phyloP scores from a whole-genome alignment of 495 filamentous ascomycete species.

The Chaetomium fimeti region DNA sequence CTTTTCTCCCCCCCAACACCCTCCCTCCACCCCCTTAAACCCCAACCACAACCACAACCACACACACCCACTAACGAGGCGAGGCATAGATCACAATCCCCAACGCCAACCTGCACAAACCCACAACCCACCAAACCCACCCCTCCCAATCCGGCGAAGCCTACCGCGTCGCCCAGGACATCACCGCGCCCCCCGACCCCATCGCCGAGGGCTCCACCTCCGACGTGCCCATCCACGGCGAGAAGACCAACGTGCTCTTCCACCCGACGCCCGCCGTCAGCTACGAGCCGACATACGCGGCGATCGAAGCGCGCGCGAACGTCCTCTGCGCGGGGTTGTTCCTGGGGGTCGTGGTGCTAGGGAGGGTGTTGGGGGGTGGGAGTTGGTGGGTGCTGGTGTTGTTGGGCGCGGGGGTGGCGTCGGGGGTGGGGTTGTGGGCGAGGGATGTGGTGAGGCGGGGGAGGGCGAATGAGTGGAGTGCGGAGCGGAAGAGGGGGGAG shows the following conservation, averaged over 20 bases:
- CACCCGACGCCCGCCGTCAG: constrained; percentile 86
- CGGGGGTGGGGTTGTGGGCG: constrained; percentile 82
- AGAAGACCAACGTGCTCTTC: constrained; percentile 94
- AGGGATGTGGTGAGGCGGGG: constrained; percentile 80
- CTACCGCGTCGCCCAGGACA: constrained; percentile 81
- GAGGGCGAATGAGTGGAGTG: constrained; percentile 81
- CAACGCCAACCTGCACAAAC: constrained; percentile 80
- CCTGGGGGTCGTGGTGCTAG: constrained; percentile 69
- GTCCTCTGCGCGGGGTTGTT: constrained; percentile 67
- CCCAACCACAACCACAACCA: too few species aligned
- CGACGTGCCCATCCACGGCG: constrained; percentile 92
- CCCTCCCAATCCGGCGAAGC: constrained; percentile 58
- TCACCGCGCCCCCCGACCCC: constrained; percentile 88
- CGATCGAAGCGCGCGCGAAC: constrained; percentile 69
- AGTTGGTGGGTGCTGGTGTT: constrained; percentile 73
- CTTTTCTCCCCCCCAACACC: background rate
- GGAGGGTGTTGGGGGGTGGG: constrained; percentile 71
- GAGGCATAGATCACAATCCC: constrained; percentile 76
- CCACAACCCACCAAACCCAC: constrained; percentile 65
- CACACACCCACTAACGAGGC: background rate
- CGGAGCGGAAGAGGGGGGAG: constrained; percentile 79
- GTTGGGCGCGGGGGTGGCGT: constrained; percentile 63
- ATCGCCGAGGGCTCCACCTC: constrained; percentile 74
- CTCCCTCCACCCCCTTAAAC: background rate
- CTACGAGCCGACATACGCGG: constrained; percentile 79